Percentiles rank a stretch among this genome's conserved stretches.
phyloP scores from a whole-genome alignment of 225 moss, liverwort and hornwort genomes.

The Neckera pumila region DNA sequence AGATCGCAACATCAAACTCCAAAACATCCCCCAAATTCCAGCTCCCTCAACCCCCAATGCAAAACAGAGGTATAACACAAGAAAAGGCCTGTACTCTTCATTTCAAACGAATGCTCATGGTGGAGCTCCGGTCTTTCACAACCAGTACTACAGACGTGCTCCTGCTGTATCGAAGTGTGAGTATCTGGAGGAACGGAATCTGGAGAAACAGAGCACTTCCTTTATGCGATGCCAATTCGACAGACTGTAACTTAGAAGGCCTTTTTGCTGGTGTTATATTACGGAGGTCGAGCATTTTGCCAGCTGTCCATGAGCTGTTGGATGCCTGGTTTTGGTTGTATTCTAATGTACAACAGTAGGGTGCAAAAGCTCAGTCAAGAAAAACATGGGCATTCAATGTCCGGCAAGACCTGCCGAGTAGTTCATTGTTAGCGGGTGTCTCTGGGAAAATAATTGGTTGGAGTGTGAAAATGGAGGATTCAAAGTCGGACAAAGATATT shows the following conservation, averaged over 20 bases:
- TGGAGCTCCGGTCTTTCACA: neutral
- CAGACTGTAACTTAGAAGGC: neutral
- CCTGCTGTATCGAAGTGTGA: neutral
- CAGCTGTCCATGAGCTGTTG: neutral
- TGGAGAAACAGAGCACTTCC: neutral
- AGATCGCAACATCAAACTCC: neutral
- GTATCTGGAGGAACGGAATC: neutral
- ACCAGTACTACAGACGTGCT: neutral
- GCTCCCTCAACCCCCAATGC: neutral
- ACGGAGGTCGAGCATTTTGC: neutral
- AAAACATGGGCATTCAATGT: neutral
- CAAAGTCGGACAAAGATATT: neutral
- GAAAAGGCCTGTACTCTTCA: neutral
- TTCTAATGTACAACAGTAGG: too few species aligned
- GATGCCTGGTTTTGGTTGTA: too few species aligned
- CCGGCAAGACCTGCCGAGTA: too few species aligned
- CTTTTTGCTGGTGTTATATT: neutral
- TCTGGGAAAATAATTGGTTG: too few species aligned
- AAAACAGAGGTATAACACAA: neutral
- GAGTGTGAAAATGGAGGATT: neutral
- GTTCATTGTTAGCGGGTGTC: too few species aligned
- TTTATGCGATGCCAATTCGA: neutral
- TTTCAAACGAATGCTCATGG: neutral
- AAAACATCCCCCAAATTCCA: neutral
- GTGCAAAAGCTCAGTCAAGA: neutral